Conservation (phyloP, 148 eudicot genomes). For the Dianthus caryophyllus region DNA sequence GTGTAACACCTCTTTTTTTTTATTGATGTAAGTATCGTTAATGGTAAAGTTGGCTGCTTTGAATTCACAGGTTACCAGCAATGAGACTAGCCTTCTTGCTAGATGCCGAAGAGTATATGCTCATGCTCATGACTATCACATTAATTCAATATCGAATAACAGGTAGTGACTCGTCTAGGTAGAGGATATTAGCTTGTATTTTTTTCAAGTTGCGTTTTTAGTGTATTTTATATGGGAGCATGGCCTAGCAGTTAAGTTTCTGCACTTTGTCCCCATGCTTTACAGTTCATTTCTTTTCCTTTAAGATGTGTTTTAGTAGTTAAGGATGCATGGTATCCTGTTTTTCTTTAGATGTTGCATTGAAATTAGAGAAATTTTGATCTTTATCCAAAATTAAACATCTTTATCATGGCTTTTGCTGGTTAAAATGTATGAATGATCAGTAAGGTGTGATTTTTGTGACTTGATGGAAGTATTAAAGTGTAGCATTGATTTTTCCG, state of each 20-base stretch:
- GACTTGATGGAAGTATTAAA: not conserved
- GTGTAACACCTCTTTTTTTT: not conserved
- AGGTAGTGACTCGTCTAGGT: constrained; percentile 32
- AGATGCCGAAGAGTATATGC: constrained; percentile 78
- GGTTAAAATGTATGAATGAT: not conserved
- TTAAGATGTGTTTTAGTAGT: not conserved
- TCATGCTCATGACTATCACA: constrained; percentile 87
- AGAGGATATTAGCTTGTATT: not conserved
- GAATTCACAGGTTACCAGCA: constrained; percentile 52
- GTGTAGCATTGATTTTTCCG: not conserved
- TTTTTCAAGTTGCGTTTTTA: not conserved
- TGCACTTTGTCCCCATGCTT: not conserved
- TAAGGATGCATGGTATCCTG: not conserved
- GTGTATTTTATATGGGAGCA: not conserved
- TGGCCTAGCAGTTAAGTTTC: not conserved
- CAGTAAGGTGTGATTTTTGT: not conserved
- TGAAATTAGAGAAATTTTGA: not conserved
- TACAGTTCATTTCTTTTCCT: not conserved
- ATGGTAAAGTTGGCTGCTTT: constrained; percentile 9
- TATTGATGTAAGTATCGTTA: not conserved
- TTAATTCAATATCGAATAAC: constrained; percentile 79
- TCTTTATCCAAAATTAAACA: not conserved
- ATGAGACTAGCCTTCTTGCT: constrained; percentile 67
- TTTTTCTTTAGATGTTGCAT: not conserved
- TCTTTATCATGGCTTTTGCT: not conserved